Conservation (phyloP, 139 green algal species). For the Raphidocelis subcapitata region DNA sequence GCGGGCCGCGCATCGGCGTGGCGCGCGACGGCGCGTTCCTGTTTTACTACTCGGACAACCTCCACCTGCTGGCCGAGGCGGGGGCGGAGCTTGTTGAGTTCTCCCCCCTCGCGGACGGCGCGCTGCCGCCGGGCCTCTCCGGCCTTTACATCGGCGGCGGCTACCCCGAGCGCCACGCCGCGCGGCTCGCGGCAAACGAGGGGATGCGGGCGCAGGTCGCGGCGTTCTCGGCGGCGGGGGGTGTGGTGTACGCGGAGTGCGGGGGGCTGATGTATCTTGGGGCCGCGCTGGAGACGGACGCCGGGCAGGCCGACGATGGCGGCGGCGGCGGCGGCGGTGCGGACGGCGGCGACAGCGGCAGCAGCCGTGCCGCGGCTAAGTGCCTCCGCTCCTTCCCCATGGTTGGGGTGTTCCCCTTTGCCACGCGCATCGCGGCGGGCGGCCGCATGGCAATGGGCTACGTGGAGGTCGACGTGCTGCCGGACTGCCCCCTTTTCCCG, state of each 20-base stretch:
- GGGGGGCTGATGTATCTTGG: slow-evolving; percentile 79
- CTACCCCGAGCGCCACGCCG: slow-evolving; percentile 77
- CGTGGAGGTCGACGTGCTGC: slow-evolving; percentile 62
- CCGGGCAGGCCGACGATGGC: background rate
- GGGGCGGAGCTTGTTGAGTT: slow-evolving; percentile 85
- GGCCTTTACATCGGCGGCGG: slow-evolving; percentile 85
- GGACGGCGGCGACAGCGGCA: no score
- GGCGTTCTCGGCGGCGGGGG: slow-evolving; percentile 77
- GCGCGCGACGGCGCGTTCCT: slow-evolving; percentile 18
- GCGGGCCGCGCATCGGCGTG: slow-evolving; percentile 8
- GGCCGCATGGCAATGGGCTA: slow-evolving; percentile 72
- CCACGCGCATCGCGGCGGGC: slow-evolving; percentile 48
- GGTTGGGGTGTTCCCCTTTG: slow-evolving; percentile 84
- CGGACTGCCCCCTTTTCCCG: slow-evolving; percentile 64
- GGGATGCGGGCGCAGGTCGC: slow-evolving; percentile 43
- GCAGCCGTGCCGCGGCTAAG: no score
- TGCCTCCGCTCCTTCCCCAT: slow-evolving; percentile 1
- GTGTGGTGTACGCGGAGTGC: slow-evolving; percentile 91
- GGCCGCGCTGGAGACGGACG: background rate
- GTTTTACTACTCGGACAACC: slow-evolving; percentile 36
- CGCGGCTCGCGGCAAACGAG: slow-evolving; percentile 66
- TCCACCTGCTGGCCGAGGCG: slow-evolving; percentile 43
- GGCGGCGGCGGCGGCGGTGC: background rate
- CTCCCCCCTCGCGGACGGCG: slow-evolving; percentile 67
- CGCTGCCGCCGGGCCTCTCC: slow-evolving; percentile 61